A percentile compares a stretch with the other conserved stretches of the same genome.
Evolutionary conservation across 2,329 filamentous ascomycete genomes (phyloP).

Genomic region (Thielaviopsis populi): DNA sequence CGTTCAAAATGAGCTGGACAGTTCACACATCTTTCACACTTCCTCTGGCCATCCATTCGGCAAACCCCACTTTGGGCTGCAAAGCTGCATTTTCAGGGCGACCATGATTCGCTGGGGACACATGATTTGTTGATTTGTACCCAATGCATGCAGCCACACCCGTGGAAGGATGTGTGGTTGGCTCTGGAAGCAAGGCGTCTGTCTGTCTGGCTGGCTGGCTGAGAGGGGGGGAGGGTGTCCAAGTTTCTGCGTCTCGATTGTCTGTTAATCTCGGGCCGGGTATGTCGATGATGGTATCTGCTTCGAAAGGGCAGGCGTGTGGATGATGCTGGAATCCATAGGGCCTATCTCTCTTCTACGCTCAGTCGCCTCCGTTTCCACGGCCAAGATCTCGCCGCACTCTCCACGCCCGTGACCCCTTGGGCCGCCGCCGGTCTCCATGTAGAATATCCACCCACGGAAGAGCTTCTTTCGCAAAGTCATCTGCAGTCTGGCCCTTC

Average conservation of each 20-base stretch:
- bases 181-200: neutral
- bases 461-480: constrained; percentile 23
- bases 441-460: constrained; percentile 47
- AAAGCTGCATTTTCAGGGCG: neutral
- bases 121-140: constrained; percentile 5
- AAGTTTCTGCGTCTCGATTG: neutral
- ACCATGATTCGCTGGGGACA: neutral
- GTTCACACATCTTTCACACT: neutral
- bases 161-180: neutral
- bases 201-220: neutral
- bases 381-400: constrained; percentile 47
- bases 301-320: neutral
- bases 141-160: constrained; percentile 4
- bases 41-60: neutral
- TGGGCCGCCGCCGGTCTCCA: constrained; percentile 39
- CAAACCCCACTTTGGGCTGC: constrained; percentile 7
- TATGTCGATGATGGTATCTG: neutral
- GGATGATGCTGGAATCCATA: neutral
- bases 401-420: constrained; percentile 47
- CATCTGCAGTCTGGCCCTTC: neutral
- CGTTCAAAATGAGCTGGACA: neutral
- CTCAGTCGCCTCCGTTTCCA: constrained; percentile 19
- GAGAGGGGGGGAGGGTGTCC: no score
- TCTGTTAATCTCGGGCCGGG: neutral
- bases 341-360: neutral